Percentiles rank a stretch among this genome's conserved stretches.
phyloP scores from a whole-genome alignment of 2,329 filamentous ascomycete genomes.

The Coniochaeta hoffmannii region DNA sequence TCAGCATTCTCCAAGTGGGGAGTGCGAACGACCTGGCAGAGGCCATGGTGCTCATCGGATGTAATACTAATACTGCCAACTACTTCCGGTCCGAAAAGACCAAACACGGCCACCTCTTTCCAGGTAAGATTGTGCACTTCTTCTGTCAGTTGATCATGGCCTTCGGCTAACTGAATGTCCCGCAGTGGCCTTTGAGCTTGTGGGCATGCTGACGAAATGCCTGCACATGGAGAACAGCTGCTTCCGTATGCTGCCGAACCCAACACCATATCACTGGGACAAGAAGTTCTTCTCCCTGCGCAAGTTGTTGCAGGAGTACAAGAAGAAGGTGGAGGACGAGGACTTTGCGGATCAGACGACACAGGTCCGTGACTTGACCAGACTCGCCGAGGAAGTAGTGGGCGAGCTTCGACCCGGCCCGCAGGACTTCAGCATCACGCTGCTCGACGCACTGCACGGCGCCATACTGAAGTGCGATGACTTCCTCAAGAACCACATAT shows the following conservation, averaged over 20 bases:
- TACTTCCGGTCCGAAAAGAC: constrained; percentile 28
- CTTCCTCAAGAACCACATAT: constrained; percentile 27
- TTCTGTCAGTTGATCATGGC: not conserved
- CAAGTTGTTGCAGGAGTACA: constrained; percentile 32
- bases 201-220: constrained; percentile 48
- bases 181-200: constrained; percentile 48
- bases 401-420: constrained; percentile 1
- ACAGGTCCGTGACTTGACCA: constrained; percentile 6
- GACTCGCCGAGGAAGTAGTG: constrained; percentile 15
- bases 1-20: constrained; percentile 39
- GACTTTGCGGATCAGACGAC: constrained; percentile 5
- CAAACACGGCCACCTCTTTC: constrained; percentile 40
- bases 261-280: constrained; percentile 47
- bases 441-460: constrained; percentile 30
- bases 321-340: constrained; percentile 17
- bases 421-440: constrained; percentile 22
- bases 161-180: constrained; percentile 10
- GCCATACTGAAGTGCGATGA: constrained; percentile 34
- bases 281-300: constrained; percentile 37
- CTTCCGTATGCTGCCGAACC: constrained; percentile 50
- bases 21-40: constrained; percentile 41
- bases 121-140: constrained; percentile 31
- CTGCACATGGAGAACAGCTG: constrained; percentile 41
- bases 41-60: constrained; percentile 45
- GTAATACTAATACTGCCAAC: constrained; percentile 42